Evolutionary conservation across 345 rosid species (phyloP), one percentile per base, ranked within the genome.

Genomic region (Populus tremula): DNA sequence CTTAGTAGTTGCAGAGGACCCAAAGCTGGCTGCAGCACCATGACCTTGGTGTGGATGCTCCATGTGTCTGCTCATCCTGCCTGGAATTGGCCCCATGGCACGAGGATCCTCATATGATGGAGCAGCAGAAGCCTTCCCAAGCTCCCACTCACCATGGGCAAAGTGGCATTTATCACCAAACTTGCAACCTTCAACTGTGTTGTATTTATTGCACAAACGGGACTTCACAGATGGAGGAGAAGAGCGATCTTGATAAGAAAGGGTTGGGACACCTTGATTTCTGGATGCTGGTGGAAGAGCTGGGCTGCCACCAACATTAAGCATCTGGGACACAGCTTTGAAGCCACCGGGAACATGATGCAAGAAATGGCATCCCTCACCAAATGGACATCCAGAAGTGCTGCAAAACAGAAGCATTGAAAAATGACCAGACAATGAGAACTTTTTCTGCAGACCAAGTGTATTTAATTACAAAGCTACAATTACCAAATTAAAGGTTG

Each of bases 291-390:
- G 88, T 50, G 91, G 87, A 82, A 80, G 83, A 23, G 90, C 81
- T 71, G 89, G 89, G 76, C 59, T 85, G 79, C 78, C 62, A 73
- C 92, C 86, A 39, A 86, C 72, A 80, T 91, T 90, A 63, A 88
- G 87, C 90, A 93, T 82, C 85, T 92, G 99, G 11, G 94, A 78
- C 49, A 89, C 91, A 54, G 95, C 94, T 82, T 94, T 96, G 82
- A 86, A 84, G 74, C 99, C 99, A 73, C 99, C 99, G 2, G 99
- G 99, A 79, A 94, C 97, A 75, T 91, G 88, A 78, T 96, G 99
- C 91, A 91, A 75, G 83, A 96, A 96, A 81, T 96, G 99, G 69
- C 99, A 96, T 72, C 94, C 91, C 84, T 96, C 99, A 70, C 99
- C 98, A 70, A 96, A 96, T 72, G 96, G 97, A 82, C 99, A 96